Percentiles rank a stretch among this genome's conserved stretches.
phyloP scores from a whole-genome alignment of 2,329 filamentous ascomycete genomes.

The Huntiella savannae region DNA sequence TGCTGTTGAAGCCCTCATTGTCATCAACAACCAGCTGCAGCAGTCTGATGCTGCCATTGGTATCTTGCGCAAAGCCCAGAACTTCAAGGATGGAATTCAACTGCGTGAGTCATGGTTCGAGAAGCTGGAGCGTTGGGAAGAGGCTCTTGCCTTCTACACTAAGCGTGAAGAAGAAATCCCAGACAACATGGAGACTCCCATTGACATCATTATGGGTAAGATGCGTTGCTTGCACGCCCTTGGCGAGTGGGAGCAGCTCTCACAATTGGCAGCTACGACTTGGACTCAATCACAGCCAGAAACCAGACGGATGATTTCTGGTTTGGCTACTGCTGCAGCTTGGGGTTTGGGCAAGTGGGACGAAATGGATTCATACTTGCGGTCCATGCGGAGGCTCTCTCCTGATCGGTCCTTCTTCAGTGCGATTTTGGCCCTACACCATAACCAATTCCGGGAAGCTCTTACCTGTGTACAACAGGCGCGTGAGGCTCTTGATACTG shows the following conservation, averaged over 20 bases:
- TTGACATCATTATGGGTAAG: constrained; percentile 97
- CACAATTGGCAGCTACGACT: constrained; percentile 72
- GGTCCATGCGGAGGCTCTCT: constrained; percentile 82
- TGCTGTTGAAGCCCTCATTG: constrained; percentile 90
- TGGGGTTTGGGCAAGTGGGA: constrained; percentile 97
- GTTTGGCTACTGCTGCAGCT: constrained; percentile 81
- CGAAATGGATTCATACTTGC: constrained; percentile 91
- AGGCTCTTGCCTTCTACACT: constrained; percentile 81
- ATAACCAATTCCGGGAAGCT: constrained; percentile 87
- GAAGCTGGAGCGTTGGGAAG: constrained; percentile 95
- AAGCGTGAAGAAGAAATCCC: constrained; percentile 33
- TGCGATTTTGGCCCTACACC: constrained; percentile 82
- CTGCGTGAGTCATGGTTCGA: constrained; percentile 98
- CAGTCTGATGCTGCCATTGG: constrained; percentile 97
- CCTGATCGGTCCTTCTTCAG: constrained; percentile 96
- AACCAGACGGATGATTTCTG: constrained; percentile 76
- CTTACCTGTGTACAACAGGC: constrained; percentile 78
- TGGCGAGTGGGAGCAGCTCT: constrained; percentile 91
- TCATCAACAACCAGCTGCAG: constrained; percentile 97
- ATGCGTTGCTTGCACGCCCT: constrained; percentile 96
- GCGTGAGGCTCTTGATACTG: constrained; percentile 82
- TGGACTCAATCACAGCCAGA: constrained; percentile 83
- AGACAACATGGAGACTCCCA: constrained; percentile 37
- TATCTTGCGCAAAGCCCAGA: constrained; percentile 86
- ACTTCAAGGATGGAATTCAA: constrained; percentile 82